phyloP scores from a whole-genome alignment of 805 yeast genomes.

The Candida morakotiae region DNA sequence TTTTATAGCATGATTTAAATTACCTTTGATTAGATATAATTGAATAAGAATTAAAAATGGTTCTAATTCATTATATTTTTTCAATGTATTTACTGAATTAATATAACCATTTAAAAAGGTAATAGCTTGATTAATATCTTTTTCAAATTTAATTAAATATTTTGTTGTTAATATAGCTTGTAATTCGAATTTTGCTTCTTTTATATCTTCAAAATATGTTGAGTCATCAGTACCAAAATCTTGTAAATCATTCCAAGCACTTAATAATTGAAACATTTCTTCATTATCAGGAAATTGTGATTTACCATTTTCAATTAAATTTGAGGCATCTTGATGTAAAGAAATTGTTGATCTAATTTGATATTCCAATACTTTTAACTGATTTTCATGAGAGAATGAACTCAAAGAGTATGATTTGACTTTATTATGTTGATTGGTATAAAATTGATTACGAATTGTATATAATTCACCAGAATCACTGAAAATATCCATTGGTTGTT shows the following conservation, averaged over 20 bases:
- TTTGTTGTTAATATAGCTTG: constrained; percentile 39
- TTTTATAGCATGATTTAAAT: constrained; percentile 28
- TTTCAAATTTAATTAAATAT: constrained; percentile 32
- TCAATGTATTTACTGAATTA: constrained; percentile 13
- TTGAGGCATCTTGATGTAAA: constrained; percentile 34
- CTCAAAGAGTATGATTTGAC: constrained; percentile 35
- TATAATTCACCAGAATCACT: constrained; percentile 49
- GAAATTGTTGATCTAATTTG: constrained; percentile 39
- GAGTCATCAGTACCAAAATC: constrained; percentile 41
- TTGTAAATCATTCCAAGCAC: constrained; percentile 41
- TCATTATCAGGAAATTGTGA: constrained; percentile 30
- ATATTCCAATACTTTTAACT: constrained; percentile 35
- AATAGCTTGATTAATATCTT: constrained; percentile 36
- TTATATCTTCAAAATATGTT: constrained; percentile 39
- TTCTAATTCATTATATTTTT: constrained; percentile 33
- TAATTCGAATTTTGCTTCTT: constrained; percentile 29
- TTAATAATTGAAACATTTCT: constrained; percentile 31
- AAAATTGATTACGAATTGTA: constrained; percentile 55
- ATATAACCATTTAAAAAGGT: constrained; percentile 25
- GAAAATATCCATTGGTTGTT: constrained; percentile 40
- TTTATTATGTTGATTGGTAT: constrained; percentile 52
- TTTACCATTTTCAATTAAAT: constrained; percentile 33
- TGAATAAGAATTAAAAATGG: constrained; percentile 39
- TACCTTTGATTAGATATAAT: constrained; percentile 35
- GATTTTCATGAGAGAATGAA: constrained; percentile 35